These are phyloP conservation scores for Trichoderma polysporum DNA, from an alignment of 2,329 filamentous ascomycete species.

Conservation along the genomic window DNA sequence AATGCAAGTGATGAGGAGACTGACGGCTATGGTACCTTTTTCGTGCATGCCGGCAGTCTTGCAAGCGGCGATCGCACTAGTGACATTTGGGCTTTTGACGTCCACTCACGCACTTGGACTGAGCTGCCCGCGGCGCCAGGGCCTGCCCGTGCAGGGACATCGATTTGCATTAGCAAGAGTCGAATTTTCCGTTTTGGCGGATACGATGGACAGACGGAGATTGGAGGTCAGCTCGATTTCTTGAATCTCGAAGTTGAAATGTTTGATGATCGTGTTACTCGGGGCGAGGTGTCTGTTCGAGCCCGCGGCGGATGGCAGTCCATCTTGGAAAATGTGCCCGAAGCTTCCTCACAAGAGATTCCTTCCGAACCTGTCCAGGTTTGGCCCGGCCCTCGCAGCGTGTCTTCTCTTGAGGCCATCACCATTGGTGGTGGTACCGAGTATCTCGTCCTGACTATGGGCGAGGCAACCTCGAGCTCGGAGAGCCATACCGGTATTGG, in stretches of 20 bases:
- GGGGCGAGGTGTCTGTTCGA: constrained; percentile 51
- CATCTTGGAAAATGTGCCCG: constrained; percentile 41
- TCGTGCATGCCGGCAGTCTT: constrained; percentile 75
- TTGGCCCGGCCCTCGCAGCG: constrained; percentile 56
- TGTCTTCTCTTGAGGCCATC: constrained; percentile 54
- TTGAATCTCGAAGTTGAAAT: constrained; percentile 57
- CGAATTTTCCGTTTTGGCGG: constrained; percentile 78
- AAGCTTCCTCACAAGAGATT: constrained; percentile 38
- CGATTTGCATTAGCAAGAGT: constrained; percentile 62
- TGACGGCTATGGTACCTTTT: constrained; percentile 65
- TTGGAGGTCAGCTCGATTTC: constrained; percentile 71
- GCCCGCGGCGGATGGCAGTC: constrained; percentile 57
- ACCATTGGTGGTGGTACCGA: constrained; percentile 60
- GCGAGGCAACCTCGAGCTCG: constrained; percentile 52
- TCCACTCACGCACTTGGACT: constrained; percentile 64
- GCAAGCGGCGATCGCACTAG: constrained; percentile 57
- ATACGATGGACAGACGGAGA: constrained; percentile 67
- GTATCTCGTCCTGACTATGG: constrained; percentile 62
- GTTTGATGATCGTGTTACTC: constrained; percentile 50
- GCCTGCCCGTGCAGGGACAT: constrained; percentile 64
- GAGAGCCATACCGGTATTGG: constrained; percentile 52
- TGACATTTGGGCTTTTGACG: constrained; percentile 78
- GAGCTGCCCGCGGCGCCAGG: constrained; percentile 66
- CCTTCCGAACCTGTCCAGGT: constrained; percentile 35
- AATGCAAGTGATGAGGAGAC: constrained; percentile 59